A percentile compares a stretch with the other conserved stretches of the same genome.
Evolutionary conservation across 371 early-diverging fungal species (phyloP).

Genomic region (Blakeslea trispora): DNA sequence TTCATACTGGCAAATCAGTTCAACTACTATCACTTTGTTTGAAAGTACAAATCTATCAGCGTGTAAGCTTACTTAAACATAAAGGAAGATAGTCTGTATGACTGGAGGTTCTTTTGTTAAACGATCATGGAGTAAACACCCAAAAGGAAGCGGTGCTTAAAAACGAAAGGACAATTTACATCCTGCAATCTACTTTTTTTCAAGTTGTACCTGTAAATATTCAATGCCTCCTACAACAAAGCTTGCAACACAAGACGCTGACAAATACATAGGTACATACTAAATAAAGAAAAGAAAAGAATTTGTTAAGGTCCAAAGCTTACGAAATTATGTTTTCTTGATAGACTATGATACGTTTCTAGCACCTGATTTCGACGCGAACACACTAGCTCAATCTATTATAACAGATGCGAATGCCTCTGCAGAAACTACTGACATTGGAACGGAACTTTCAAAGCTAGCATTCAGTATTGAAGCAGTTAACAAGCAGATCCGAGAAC

Average conservation of each 20-base stretch:
- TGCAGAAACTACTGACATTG: constrained; percentile 60
- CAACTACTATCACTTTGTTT: too few species aligned
- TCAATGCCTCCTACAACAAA: not conserved
- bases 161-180: too few species aligned
- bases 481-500: constrained; percentile 77
- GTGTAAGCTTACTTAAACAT: too few species aligned
- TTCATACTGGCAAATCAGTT: too few species aligned
- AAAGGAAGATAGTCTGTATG: too few species aligned
- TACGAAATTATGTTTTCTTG: not conserved
- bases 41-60: too few species aligned
- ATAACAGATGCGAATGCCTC: constrained; percentile 47
- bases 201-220: too few species aligned
- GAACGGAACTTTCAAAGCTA: constrained; percentile 69
- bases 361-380: constrained; percentile 62
- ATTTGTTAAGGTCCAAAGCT: not conserved
- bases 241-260: not conserved
- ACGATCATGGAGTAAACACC: too few species aligned
- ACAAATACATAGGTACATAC: not conserved
- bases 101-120: too few species aligned
- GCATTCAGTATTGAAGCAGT: constrained; percentile 76
- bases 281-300: not conserved
- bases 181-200: too few species aligned
- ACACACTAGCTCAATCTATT: constrained; percentile 55
- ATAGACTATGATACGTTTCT: constrained; percentile 65
- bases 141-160: too few species aligned